phyloP scores from a whole-genome alignment of 208 protist genomes.

The Leishmania arabica region DNA sequence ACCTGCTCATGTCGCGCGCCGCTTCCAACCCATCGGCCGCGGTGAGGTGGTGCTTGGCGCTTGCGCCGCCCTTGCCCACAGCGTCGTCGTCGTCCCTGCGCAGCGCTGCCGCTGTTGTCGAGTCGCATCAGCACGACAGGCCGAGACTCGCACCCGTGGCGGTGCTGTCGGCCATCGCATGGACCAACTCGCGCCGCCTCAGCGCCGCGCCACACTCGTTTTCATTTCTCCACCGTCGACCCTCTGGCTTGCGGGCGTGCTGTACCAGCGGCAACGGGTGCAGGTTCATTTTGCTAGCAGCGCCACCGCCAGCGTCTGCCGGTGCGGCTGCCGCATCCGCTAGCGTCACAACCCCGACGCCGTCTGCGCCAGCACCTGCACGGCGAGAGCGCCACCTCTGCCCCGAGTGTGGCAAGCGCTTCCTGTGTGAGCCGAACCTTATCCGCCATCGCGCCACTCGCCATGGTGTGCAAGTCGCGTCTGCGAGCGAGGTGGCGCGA shows the following conservation, averaged over 20 bases:
- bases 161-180: background rate
- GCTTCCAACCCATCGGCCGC: background rate
- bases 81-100: background rate
- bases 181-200: background rate
- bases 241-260: background rate
- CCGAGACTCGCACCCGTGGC: background rate
- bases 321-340: background rate
- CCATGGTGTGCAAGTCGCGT: slow-evolving; percentile 41
- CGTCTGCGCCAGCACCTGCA: background rate
- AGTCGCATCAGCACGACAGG: background rate
- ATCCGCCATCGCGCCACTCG: slow-evolving; percentile 51
- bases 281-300: background rate
- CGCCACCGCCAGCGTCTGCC: background rate
- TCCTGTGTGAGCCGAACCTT: slow-evolving; percentile 53
- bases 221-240: background rate
- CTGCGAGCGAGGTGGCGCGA: slow-evolving; percentile 27
- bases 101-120: background rate
- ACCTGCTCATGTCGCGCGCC: background rate
- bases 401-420: slow-evolving; percentile 73
- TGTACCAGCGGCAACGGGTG: background rate
- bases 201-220: background rate
- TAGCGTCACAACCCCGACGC: background rate
- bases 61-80: background rate
- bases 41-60: background rate
- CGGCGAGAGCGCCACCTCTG: slow-evolving; percentile 32